Conservation (phyloP, 768 basidiomycete species). For the Leccinum variicolor region DNA sequence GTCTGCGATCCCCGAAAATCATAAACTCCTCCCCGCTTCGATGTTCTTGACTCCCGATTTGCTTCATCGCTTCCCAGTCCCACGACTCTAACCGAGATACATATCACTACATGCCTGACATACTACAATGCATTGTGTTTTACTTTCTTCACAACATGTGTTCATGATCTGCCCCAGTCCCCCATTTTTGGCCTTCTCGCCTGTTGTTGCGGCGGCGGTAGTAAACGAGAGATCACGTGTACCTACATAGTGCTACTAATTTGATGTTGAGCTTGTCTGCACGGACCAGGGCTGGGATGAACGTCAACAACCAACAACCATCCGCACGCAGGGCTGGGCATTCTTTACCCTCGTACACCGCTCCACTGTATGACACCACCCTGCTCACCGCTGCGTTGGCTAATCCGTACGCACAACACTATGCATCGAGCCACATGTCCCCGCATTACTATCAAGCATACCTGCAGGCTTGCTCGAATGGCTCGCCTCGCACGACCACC, state of each 20-base stretch:
- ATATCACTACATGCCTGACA: slow-evolving; percentile 29
- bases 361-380: slow-evolving; percentile 22
- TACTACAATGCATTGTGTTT: slow-evolving; percentile 34
- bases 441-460: slow-evolving; percentile 59
- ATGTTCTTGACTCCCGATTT: slow-evolving; percentile 28
- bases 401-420: slow-evolving; percentile 28
- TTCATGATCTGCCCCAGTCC: slow-evolving; percentile 12
- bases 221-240: slow-evolving; percentile 20
- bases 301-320: slow-evolving; percentile 7
- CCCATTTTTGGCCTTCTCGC: not conserved
- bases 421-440: slow-evolving; percentile 34
- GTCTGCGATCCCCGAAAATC: slow-evolving; percentile 21
- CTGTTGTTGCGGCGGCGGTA: not conserved
- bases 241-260: not conserved
- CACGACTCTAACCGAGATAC: slow-evolving; percentile 20
- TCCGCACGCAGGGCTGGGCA: slow-evolving; percentile 1
- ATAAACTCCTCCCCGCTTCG: slow-evolving; percentile 17
- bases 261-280: not conserved
- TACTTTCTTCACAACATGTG: slow-evolving; percentile 22
- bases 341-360: slow-evolving; percentile 4
- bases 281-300: slow-evolving; percentile 2
- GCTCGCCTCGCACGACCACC: slow-evolving; percentile 22
- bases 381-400: slow-evolving; percentile 23
- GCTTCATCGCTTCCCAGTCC: slow-evolving; percentile 14
- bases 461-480: slow-evolving; percentile 30